Percentiles rank a stretch among this genome's conserved stretches.
phyloP scores from a whole-genome alignment of 2,329 filamentous ascomycete species.

The Hymenoscyphus linearis region DNA sequence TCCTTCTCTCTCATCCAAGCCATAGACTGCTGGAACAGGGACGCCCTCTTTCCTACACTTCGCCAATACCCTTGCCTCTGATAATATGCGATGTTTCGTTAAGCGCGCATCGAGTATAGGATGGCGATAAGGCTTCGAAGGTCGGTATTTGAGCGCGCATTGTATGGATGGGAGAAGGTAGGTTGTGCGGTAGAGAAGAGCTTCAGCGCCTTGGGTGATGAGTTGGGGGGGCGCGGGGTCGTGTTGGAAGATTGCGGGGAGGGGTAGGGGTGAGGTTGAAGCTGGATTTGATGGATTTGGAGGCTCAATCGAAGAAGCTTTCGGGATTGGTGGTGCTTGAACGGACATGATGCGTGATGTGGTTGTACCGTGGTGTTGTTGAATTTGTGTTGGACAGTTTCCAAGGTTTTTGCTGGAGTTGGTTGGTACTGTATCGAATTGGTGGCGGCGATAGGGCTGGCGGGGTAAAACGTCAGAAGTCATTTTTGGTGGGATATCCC shows the following conservation, averaged over 20 bases:
- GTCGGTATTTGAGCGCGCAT: constrained; percentile 85
- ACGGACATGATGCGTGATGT: constrained; percentile 8
- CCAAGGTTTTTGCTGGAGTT: background rate
- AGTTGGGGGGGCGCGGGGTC: constrained; percentile 58
- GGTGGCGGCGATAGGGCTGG: background rate
- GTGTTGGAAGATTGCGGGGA: constrained; percentile 34
- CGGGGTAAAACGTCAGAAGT: background rate
- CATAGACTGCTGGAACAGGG: constrained; percentile 75
- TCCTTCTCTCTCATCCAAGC: constrained; percentile 54
- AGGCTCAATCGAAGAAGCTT: background rate
- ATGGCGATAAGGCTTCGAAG: constrained; percentile 87
- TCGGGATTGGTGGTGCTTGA: background rate
- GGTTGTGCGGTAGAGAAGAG: constrained; percentile 81
- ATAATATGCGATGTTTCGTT: constrained; percentile 79
- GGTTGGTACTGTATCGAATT: background rate
- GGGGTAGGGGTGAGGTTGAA: constrained; percentile 7
- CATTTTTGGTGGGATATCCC: background rate
- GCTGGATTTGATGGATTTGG: constrained; percentile 6
- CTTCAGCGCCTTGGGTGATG: constrained; percentile 92
- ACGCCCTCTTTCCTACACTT: constrained; percentile 76
- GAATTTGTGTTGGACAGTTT: background rate
- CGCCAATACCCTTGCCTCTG: constrained; percentile 80
- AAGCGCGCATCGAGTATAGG: constrained; percentile 81
- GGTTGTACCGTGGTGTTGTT: background rate
- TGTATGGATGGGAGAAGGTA: constrained; percentile 65